Evolutionary conservation across 2,329 filamentous ascomycete genomes (phyloP).

Genomic region (Apiospora hydei): DNA sequence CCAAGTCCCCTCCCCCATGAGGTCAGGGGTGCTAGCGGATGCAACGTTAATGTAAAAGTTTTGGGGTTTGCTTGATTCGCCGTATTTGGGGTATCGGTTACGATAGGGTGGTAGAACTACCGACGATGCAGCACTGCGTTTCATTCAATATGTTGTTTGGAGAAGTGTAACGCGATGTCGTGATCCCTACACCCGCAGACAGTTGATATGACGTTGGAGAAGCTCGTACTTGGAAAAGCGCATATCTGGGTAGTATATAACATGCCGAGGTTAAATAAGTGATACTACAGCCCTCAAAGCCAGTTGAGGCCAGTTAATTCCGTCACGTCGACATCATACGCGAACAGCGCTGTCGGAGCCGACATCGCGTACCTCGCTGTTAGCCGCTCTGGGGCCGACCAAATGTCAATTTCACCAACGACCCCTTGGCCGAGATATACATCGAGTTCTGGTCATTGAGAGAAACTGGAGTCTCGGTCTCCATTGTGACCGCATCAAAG

Average conservation of each 20-base stretch:
- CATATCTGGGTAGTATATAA: not conserved
- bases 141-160: conserved; percentile 1
- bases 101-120: not conserved
- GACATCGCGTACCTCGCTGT: not conserved
- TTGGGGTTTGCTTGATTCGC: not conserved
- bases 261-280: not conserved
- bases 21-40: not conserved
- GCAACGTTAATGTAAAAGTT: not conserved
- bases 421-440: not conserved
- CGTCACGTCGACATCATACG: not conserved
- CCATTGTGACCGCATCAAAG: not conserved
- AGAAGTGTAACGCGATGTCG: not conserved
- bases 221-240: not conserved
- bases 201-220: not conserved
- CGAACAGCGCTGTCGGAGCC: not conserved
- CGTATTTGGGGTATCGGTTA: not conserved
- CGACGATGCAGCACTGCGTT: not conserved
- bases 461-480: not conserved
- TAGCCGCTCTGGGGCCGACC: not conserved
- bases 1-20: conserved; percentile 1
- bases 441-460: not conserved
- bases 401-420: conserved; percentile 6
- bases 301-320: not conserved
- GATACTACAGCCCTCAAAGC: not conserved
- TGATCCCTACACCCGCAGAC: not conserved